phyloP scores from a whole-genome alignment of 75 land plant genomes.

The Picea sitchensis region DNA sequence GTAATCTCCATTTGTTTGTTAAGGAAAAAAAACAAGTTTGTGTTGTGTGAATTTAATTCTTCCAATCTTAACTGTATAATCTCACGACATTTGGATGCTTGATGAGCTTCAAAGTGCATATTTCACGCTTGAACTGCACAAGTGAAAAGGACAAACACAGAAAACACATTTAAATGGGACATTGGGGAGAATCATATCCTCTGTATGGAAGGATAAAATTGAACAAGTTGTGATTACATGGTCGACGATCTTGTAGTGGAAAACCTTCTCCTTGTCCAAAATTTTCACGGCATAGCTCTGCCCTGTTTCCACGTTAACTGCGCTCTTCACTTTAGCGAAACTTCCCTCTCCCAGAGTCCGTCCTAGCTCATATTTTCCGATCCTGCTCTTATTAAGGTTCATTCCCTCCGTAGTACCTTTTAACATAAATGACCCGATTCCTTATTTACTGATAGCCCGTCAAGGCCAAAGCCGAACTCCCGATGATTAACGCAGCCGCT shows the following conservation, averaged over 20 bases:
- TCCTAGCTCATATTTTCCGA: constrained; percentile 63
- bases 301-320: constrained; percentile 44
- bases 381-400: constrained; percentile 12
- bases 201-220: too few relatives aligned
- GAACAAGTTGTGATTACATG: constrained; percentile 22
- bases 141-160: too few relatives aligned
- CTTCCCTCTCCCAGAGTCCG: constrained; percentile 47
- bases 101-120: constrained; percentile 58
- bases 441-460: too few relatives aligned
- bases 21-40: too few relatives aligned
- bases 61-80: constrained; percentile 23
- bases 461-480: too few relatives aligned
- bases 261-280: constrained; percentile 48
- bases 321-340: constrained; percentile 60
- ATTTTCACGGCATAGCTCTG: constrained; percentile 54
- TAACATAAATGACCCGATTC: too few relatives aligned
- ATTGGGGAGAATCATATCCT: too few relatives aligned
- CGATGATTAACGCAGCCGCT: too few relatives aligned
- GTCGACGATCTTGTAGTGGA: constrained; percentile 53
- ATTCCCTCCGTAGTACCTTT: not conserved
- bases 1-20: too few relatives aligned
- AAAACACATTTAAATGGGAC: too few relatives aligned
- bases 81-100: constrained; percentile 73
- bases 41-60: too few relatives aligned
- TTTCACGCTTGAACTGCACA: constrained; percentile 66